These are phyloP conservation scores for Lagerstroemia speciosa DNA, from an alignment of 345 rosid species.

Conservation along the genomic window DNA sequence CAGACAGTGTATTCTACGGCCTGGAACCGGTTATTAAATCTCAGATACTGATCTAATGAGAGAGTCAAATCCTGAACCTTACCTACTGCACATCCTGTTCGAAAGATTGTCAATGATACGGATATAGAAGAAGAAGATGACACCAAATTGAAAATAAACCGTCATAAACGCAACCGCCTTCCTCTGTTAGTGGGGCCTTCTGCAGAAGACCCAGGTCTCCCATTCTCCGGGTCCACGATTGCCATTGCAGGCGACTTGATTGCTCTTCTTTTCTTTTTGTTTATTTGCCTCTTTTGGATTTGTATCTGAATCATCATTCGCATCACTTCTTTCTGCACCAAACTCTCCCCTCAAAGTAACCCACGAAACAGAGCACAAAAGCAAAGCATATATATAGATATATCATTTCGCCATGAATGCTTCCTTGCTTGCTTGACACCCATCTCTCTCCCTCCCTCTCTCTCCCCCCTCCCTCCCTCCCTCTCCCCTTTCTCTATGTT, in stretches of 20 bases:
- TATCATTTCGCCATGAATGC: slow-evolving; percentile 12
- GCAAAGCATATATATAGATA: neutral
- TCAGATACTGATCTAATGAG: no score
- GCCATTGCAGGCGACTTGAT: neutral
- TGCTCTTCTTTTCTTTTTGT: neutral
- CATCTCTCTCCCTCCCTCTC: slow-evolving; percentile 5
- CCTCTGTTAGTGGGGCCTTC: neutral
- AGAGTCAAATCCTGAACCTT: no score
- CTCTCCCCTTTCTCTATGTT: neutral
- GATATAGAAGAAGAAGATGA: neutral
- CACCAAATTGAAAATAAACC: no score
- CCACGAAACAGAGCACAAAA: neutral
- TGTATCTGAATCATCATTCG: neutral
- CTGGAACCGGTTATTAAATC: no score
- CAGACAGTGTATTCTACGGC: no score
- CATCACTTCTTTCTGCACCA: neutral
- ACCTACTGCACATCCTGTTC: no score
- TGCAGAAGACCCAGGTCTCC: neutral
- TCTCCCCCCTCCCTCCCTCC: neutral
- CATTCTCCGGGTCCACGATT: neutral
- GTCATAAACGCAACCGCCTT: no score
- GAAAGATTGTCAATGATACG: no score
- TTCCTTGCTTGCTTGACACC: slow-evolving; percentile 16
- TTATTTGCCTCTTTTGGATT: neutral
- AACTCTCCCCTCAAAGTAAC: slow-evolving; percentile 4